Evolutionary conservation across 1,284 basidiomycete genomes (phyloP).

Genomic region (Vanrija sp.): DNA sequence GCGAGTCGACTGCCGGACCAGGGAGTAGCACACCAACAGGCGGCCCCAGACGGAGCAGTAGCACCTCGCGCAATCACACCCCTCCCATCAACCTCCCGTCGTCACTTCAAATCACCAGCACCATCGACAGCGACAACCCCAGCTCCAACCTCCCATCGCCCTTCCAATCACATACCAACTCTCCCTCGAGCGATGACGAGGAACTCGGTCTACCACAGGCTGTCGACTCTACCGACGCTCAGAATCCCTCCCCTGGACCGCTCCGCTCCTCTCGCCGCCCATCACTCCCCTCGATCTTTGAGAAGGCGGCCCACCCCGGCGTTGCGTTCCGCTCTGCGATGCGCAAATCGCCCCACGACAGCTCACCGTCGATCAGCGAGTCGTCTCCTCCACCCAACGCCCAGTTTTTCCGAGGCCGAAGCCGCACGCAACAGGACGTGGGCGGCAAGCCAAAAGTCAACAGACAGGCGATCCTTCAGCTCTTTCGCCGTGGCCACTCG

Average conservation of each 20-base stretch:
- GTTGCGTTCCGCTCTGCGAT: constrained; percentile 35
- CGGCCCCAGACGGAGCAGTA: no score
- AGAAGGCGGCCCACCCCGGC: constrained; percentile 43
- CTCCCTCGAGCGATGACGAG: background rate
- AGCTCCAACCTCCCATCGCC: constrained; percentile 3
- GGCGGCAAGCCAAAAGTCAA: constrained; percentile 1
- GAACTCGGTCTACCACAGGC: constrained; percentile 12
- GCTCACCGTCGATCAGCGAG: constrained; percentile 9
- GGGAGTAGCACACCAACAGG: no score
- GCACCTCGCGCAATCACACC: no score
- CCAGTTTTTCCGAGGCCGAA: constrained; percentile 21
- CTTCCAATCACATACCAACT: background rate
- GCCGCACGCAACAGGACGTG: background rate
- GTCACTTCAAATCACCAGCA: background rate
- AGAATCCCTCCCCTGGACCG: background rate
- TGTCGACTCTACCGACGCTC: background rate
- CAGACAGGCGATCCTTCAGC: constrained; percentile 32
- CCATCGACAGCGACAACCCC: background rate
- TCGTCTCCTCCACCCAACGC: background rate
- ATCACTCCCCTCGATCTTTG: constrained; percentile 47
- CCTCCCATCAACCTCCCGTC: no score
- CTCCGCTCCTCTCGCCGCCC: constrained; percentile 36
- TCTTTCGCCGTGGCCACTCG: constrained; percentile 43
- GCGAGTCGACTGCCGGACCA: no score
- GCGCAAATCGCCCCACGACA: constrained; percentile 11